phyloP scores from a whole-genome alignment of 805 yeast genomes.

The Zygoascus biomembranicola region DNA sequence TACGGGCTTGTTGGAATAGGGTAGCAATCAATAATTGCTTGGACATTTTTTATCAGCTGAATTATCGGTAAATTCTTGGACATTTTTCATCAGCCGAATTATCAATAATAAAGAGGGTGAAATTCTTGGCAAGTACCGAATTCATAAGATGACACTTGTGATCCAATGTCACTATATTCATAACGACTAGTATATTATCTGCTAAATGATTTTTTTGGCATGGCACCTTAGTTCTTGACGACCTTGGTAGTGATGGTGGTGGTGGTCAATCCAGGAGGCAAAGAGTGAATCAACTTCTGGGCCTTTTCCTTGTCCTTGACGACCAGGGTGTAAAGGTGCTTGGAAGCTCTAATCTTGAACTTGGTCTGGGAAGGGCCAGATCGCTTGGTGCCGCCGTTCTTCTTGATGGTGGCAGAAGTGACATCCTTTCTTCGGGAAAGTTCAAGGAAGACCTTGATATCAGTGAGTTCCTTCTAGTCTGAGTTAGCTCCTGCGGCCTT shows the following conservation, averaged over 20 bases:
- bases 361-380: constrained; percentile 65
- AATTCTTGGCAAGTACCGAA: too few species aligned
- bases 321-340: constrained; percentile 88
- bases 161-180: background rate
- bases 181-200: background rate
- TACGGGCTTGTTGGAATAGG: too few species aligned
- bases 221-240: constrained; percentile 3
- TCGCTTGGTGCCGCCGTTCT: constrained; percentile 61
- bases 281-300: constrained; percentile 92
- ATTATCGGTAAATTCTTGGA: too few species aligned
- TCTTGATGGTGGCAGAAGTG: constrained; percentile 87
- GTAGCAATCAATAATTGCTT: too few species aligned
- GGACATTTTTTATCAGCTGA: too few species aligned
- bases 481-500: background rate
- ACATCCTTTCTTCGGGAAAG: constrained; percentile 82
- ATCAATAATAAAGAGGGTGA: too few species aligned
- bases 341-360: constrained; percentile 83
- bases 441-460: constrained; percentile 95
- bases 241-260: constrained; percentile 14
- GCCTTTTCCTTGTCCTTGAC: constrained; percentile 96
- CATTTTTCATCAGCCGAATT: too few species aligned
- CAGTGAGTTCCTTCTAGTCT: constrained; percentile 67
- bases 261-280: constrained; percentile 61
- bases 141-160: too few species aligned
- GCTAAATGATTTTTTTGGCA: background rate